A percentile compares a stretch with the other conserved stretches of the same genome.
Conservation (phyloP, 768 basidiomycete species). For the Paxillus ammoniavirescens region DNA sequence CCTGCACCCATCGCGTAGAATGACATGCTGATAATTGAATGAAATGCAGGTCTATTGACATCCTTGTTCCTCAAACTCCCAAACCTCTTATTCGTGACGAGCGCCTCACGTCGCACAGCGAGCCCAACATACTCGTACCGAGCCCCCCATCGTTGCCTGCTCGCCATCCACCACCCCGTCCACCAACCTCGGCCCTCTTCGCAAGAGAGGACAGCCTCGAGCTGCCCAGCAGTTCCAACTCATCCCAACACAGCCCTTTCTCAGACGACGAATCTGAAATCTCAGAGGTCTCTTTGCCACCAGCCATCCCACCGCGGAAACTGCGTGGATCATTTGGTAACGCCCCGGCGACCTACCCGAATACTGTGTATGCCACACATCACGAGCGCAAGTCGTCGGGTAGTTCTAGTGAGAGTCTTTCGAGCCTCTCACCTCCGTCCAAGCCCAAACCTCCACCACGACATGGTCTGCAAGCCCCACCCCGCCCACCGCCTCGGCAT, state of each 20-base stretch:
- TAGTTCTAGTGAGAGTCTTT: constrained; percentile 23
- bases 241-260: constrained; percentile 28
- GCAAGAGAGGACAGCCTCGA: constrained; percentile 21
- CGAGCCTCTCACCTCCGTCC: constrained; percentile 6
- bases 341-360: background rate
- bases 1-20: background rate
- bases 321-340: constrained; percentile 3
- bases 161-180: constrained; percentile 21
- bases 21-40: background rate
- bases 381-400: constrained; percentile 14
- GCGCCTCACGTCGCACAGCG: constrained; percentile 15
- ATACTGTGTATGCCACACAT: background rate
- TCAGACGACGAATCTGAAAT: constrained; percentile 30
- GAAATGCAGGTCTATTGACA: constrained; percentile 20
- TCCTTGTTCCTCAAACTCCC: constrained; percentile 36
- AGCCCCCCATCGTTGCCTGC: constrained; percentile 18
- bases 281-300: constrained; percentile 13
- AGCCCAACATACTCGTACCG: constrained; percentile 24
- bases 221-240: constrained; percentile 14
- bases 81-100: constrained; percentile 12
- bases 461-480: constrained; percentile 12
- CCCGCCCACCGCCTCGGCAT: constrained; percentile 20
- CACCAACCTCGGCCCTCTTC: constrained; percentile 16
- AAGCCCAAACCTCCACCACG: constrained; percentile 26
- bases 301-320: constrained; percentile 6